phyloP scores from a whole-genome alignment of 2,329 filamentous ascomycete genomes.

The Claviceps citrina region DNA sequence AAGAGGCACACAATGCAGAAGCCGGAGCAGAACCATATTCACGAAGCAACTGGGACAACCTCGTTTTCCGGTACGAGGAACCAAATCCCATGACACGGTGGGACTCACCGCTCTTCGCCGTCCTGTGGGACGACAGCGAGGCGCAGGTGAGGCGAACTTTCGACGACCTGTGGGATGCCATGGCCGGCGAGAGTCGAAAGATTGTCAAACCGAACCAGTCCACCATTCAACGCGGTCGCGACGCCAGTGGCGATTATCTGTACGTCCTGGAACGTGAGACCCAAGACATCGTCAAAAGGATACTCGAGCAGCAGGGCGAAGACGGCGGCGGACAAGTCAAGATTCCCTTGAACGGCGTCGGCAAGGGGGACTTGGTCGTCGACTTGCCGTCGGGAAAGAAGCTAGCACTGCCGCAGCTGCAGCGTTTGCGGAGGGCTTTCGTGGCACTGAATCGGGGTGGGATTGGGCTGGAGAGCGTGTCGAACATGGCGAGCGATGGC shows the following conservation, averaged over 20 bases:
- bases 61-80: constrained; percentile 72
- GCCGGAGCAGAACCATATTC: constrained; percentile 29
- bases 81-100: constrained; percentile 73
- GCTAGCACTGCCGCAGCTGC: constrained; percentile 58
- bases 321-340: constrained; percentile 47
- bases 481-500: constrained; percentile 36
- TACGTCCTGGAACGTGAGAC: constrained; percentile 68
- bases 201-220: constrained; percentile 59
- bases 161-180: constrained; percentile 57
- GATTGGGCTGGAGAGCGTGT: constrained; percentile 42
- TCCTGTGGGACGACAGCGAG: constrained; percentile 59
- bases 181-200: constrained; percentile 49
- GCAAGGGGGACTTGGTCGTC: constrained; percentile 38
- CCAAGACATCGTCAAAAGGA: constrained; percentile 56
- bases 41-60: constrained; percentile 54
- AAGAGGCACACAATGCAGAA: neutral
- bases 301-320: constrained; percentile 54
- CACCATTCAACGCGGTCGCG: constrained; percentile 47
- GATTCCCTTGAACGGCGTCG: constrained; percentile 23
- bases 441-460: constrained; percentile 59
- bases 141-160: constrained; percentile 41
- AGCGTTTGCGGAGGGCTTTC: constrained; percentile 63
- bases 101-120: constrained; percentile 70
- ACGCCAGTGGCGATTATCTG: constrained; percentile 58
- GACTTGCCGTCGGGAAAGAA: constrained; percentile 47